These are phyloP conservation scores for Suillus placidus DNA, from an alignment of 768 basidiomycete genomes.

Conservation along the genomic window DNA sequence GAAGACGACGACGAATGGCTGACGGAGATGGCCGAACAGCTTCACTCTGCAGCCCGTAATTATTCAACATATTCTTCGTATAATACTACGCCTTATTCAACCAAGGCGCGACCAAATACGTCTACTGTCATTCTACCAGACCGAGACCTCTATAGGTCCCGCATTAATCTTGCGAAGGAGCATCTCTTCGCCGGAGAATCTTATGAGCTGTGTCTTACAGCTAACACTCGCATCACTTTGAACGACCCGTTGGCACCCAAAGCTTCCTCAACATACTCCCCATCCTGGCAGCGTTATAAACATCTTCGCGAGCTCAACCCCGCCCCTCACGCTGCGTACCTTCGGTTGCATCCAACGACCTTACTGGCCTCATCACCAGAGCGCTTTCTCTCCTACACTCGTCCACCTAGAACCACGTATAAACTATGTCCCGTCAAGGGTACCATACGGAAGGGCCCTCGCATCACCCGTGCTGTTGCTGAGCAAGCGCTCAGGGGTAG, in stretches of 20 bases:
- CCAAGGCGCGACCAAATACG: slow-evolving; percentile 24
- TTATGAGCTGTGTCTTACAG: slow-evolving; percentile 92
- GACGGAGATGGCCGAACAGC: slow-evolving; percentile 37
- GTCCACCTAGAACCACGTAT: slow-evolving; percentile 62
- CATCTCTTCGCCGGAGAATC: slow-evolving; percentile 82
- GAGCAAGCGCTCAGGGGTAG: slow-evolving; percentile 64
- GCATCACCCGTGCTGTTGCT: slow-evolving; percentile 64
- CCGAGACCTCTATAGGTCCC: slow-evolving; percentile 60
- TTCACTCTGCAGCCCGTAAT: slow-evolving; percentile 17
- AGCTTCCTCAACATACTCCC: slow-evolving; percentile 19
- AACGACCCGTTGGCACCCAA: slow-evolving; percentile 34
- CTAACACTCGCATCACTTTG: slow-evolving; percentile 60
- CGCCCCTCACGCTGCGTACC: slow-evolving; percentile 84
- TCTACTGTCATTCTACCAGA: slow-evolving; percentile 55
- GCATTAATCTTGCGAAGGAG: slow-evolving; percentile 72
- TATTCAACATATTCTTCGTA: slow-evolving; percentile 16
- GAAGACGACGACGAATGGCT: slow-evolving; percentile 67
- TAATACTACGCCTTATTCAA: slow-evolving; percentile 26
- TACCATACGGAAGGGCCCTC: slow-evolving; percentile 74
- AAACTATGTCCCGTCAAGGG: slow-evolving; percentile 96
- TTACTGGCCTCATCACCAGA: slow-evolving; percentile 90
- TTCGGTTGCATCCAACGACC: slow-evolving; percentile 75
- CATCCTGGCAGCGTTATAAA: slow-evolving; percentile 77
- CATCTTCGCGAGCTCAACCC: slow-evolving; percentile 75
- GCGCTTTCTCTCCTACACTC: slow-evolving; percentile 82